phyloP scores from a whole-genome alignment of 2,329 filamentous ascomycete genomes.

The Dothiorella sarmentorum region DNA sequence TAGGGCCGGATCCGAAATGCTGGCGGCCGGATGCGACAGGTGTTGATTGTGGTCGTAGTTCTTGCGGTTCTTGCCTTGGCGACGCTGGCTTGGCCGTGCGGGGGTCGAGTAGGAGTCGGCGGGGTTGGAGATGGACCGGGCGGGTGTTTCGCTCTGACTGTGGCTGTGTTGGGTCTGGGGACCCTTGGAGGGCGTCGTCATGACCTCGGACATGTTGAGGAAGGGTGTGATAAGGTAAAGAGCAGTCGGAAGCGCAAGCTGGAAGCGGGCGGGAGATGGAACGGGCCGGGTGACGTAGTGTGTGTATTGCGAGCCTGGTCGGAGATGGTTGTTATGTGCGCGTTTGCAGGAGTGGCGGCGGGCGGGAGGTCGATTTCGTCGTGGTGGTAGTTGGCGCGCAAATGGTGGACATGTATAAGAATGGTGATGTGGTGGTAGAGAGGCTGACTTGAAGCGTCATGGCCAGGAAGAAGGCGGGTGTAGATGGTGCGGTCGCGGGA shows the following conservation, averaged over 20 bases:
- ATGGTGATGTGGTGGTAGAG: neutral
- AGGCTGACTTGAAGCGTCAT: constrained; percentile 12
- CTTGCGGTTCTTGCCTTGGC: constrained; percentile 33
- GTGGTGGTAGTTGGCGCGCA: constrained; percentile 6
- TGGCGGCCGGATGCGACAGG: neutral
- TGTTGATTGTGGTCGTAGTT: constrained; percentile 26
- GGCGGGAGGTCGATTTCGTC: constrained; percentile 10
- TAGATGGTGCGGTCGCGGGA: constrained; percentile 1
- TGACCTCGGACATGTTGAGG: constrained; percentile 12
- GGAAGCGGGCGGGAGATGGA: neutral
- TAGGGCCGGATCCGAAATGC: constrained; percentile 14
- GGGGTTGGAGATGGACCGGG: constrained; percentile 25
- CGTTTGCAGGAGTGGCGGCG: constrained; percentile 12
- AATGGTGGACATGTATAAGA: constrained; percentile 17
- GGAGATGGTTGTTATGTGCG: constrained; percentile 16
- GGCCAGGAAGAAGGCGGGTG: constrained; percentile 9
- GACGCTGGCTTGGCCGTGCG: constrained; percentile 30
- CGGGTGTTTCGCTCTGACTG: constrained; percentile 26
- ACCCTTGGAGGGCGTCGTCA: constrained; percentile 30
- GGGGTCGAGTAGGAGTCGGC: constrained; percentile 22
- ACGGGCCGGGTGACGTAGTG: constrained; percentile 17
- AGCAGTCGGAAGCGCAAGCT: neutral
- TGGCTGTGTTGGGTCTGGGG: constrained; percentile 30
- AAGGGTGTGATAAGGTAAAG: neutral
- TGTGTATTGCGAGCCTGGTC: neutral